Percentiles rank a stretch among this genome's conserved stretches.
Evolutionary conservation across 306 rosid species (phyloP).

Genomic region (Adenanthera pavonina): DNA sequence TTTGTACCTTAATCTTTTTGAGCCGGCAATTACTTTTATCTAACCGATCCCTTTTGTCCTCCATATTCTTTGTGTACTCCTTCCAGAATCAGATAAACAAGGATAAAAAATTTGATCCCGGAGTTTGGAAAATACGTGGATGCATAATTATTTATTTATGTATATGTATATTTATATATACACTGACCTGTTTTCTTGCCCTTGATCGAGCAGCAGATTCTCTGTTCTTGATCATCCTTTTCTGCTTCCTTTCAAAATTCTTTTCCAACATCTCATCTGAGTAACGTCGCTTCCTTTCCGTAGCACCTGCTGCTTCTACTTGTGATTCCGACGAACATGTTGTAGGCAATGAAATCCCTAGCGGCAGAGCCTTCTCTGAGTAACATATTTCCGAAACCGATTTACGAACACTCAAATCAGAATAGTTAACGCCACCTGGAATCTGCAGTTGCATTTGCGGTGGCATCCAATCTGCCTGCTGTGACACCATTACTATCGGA

Average conservation of each 20-base stretch:
- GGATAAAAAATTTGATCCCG: conserved; percentile 13
- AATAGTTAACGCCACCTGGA: background rate
- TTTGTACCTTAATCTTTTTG: conserved; percentile 56
- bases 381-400: conserved; percentile 41
- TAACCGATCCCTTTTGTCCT: conserved; percentile 45
- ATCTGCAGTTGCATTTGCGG: conserved; percentile 43
- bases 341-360: conserved; percentile 37
- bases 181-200: conserved; percentile 72
- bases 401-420: conserved; percentile 34
- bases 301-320: conserved; percentile 1
- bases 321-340: conserved; percentile 47
- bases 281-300: conserved; percentile 35
- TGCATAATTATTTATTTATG: background rate
- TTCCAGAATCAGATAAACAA: conserved; percentile 38
- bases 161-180: background rate
- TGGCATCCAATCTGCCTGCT: conserved; percentile 51
- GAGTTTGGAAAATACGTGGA: background rate
- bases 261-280: conserved; percentile 53
- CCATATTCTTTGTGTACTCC: conserved; percentile 61
- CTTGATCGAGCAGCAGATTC: conserved; percentile 81
- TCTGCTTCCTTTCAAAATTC: conserved; percentile 56
- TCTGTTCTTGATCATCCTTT: conserved; percentile 72
- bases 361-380: conserved; percentile 41
- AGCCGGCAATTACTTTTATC: conserved; percentile 43
- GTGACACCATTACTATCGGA: conserved; percentile 43